A percentile compares a stretch with the other conserved stretches of the same genome.
Evolutionary conservation across 2,329 filamentous ascomycete genomes (phyloP).

Genomic region (Botrytis fabae): DNA sequence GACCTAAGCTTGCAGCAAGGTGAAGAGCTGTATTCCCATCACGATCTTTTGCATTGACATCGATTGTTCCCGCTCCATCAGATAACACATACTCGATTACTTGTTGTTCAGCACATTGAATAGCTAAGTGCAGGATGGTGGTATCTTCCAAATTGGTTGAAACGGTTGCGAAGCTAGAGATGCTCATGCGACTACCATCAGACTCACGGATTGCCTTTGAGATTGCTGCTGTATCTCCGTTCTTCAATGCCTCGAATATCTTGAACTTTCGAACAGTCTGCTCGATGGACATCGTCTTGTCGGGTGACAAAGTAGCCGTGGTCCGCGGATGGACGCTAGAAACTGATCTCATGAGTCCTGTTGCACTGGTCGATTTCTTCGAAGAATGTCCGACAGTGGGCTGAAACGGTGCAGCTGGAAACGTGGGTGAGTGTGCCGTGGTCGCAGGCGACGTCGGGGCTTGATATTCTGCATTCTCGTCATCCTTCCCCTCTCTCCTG

Average conservation of each 20-base stretch:
- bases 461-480: slow-evolving; percentile 39
- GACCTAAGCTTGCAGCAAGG: slow-evolving; percentile 79
- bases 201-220: slow-evolving; percentile 78
- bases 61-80: slow-evolving; percentile 64
- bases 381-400: slow-evolving; percentile 33
- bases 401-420: slow-evolving; percentile 29
- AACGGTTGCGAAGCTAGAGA: slow-evolving; percentile 42
- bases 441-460: slow-evolving; percentile 34
- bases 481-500: slow-evolving; percentile 44
- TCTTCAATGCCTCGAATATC: slow-evolving; percentile 87
- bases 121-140: slow-evolving; percentile 86
- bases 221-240: slow-evolving; percentile 87
- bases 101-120: slow-evolving; percentile 89
- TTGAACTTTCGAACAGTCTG: slow-evolving; percentile 94
- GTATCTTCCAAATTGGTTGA: slow-evolving; percentile 68
- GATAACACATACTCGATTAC: slow-evolving; percentile 96
- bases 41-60: slow-evolving; percentile 86
- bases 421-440: slow-evolving; percentile 33
- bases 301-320: slow-evolving; percentile 31
- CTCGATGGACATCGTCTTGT: slow-evolving; percentile 63
- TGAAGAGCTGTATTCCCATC: slow-evolving; percentile 95
- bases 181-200: slow-evolving; percentile 44
- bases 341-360: slow-evolving; percentile 37
- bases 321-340: slow-evolving; percentile 8
- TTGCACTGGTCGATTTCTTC: slow-evolving; percentile 36